Percentiles rank a stretch among this genome's conserved stretches.
Evolutionary conservation across 805 yeast genomes (phyloP).

Genomic region (Candida sanyiensis): DNA sequence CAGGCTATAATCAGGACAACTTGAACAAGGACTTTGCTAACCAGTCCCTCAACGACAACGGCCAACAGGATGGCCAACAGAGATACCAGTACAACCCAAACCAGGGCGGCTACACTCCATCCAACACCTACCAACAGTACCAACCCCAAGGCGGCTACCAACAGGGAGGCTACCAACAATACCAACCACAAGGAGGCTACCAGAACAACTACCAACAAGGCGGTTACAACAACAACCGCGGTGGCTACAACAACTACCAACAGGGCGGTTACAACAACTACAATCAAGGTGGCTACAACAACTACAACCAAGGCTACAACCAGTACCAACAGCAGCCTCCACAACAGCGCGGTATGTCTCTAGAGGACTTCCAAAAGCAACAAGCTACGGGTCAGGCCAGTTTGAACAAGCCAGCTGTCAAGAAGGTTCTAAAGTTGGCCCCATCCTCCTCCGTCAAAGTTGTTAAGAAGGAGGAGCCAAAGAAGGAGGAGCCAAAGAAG

Average conservation of each 20-base stretch:
- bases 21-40: constrained; percentile 28
- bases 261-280: constrained; percentile 9
- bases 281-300: constrained; percentile 18
- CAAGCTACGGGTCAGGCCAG: constrained; percentile 29
- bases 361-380: constrained; percentile 78
- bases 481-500: constrained; percentile 17
- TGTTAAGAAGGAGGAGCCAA: constrained; percentile 31
- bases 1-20: constrained; percentile 26
- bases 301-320: constrained; percentile 19
- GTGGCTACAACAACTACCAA: constrained; percentile 17
- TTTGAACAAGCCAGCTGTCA: constrained; percentile 46
- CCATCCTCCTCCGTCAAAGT: constrained; percentile 59
- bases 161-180: constrained; percentile 19
- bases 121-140: constrained; percentile 11
- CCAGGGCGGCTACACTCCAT: constrained; percentile 32
- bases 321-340: constrained; percentile 25
- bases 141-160: constrained; percentile 12
- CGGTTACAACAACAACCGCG: constrained; percentile 14
- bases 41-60: constrained; percentile 25
- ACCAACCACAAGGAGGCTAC: constrained; percentile 11
- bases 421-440: constrained; percentile 62
- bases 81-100: constrained; percentile 37
- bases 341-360: constrained; percentile 54
- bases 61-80: constrained; percentile 19
- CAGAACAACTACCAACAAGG: constrained; percentile 1